Base-by-base conservation (phyloP, 352 stramenopile genomes). In the Pythium dissimile region DNA sequence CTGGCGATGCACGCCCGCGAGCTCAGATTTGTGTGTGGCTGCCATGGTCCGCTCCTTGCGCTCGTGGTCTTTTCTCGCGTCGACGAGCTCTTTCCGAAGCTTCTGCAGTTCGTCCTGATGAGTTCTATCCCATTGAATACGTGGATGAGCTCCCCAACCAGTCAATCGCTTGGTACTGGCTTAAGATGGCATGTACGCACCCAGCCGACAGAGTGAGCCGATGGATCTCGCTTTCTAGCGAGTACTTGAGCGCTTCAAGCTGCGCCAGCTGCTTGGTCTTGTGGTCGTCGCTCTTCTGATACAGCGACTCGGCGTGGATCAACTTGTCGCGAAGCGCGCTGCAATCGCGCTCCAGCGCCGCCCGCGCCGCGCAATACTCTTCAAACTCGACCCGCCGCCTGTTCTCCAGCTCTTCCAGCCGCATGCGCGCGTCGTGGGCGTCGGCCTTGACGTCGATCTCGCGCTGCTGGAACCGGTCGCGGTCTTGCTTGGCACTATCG, bases 401-500 rank as follows among this genome's bases (percentile, higher is more conserved):
- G 39, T 76, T 87, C 30, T 93, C 79, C 6, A 89, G 70, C 42
- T 89, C 79, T 8, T 91, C 78, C 5, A 90, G 49, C 37, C 84
- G 77, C 76, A 88, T 78, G 27, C 71, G 79, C 13, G 79, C 62
- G 26, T 89, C 81, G 37, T 90, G 79, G 9, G 58, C 60, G 3
- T 87, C 72, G 3, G 72, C 66, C 24, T 78, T 85, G 28, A 69
- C 72, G 45, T 90, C 78, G 16, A 71, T 54, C 28, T 90, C 84
- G 11, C 77, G 75, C 58, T 83, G 69, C 32, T 90, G 73, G 42
- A 69, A 81, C 1, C 83, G 73, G 35, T 82, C 70, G 21, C 81
- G 77, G n/a, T 90, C 80, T 45, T 87, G 66, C 27, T 84, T 81
- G 9, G 58, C 43, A 30, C 64, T 67, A 9, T 76, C 64, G 24